Percentiles rank a stretch among this genome's conserved stretches.
Conservation (phyloP, 1,139 yeast genomes). For the Diutina ranongensis region DNA sequence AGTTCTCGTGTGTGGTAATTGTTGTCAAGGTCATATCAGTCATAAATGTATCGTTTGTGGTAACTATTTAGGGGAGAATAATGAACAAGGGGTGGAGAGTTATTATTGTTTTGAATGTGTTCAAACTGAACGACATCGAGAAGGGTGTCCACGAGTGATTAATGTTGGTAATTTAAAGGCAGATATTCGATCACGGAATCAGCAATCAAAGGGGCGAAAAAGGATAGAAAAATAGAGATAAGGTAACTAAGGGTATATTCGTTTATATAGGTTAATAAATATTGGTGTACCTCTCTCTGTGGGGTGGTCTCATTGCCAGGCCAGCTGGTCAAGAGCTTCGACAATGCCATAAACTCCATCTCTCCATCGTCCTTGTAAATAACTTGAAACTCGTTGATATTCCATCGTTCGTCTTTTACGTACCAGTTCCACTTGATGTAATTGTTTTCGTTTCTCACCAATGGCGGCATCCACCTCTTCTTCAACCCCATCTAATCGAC, state of each 20-base stretch:
- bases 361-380: slow-evolving; percentile 26
- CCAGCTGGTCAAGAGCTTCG: slow-evolving; percentile 14
- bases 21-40: slow-evolving; percentile 60
- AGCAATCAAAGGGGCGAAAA: slow-evolving; percentile 9
- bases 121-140: slow-evolving; percentile 65
- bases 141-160: slow-evolving; percentile 83
- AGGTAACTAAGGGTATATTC: no score
- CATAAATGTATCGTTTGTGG: slow-evolving; percentile 73
- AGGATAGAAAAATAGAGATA: not conserved
- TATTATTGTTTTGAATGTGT: slow-evolving; percentile 86
- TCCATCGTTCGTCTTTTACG: slow-evolving; percentile 27
- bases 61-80: slow-evolving; percentile 30
- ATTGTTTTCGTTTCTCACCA: slow-evolving; percentile 18
- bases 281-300: no score
- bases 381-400: slow-evolving; percentile 24
- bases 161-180: slow-evolving; percentile 70
- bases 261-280: no score
- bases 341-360: slow-evolving; percentile 27
- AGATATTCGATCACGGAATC: slow-evolving; percentile 50
- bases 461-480: slow-evolving; percentile 12
- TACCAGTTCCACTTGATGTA: slow-evolving; percentile 19
- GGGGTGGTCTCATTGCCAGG: not conserved
- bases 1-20: slow-evolving; percentile 76
- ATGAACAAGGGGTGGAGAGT: slow-evolving; percentile 43
- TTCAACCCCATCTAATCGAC: slow-evolving; percentile 13